Base-by-base conservation (phyloP, 2,329 filamentous ascomycete genomes). In the Aspergillus eucalypticola region DNA sequence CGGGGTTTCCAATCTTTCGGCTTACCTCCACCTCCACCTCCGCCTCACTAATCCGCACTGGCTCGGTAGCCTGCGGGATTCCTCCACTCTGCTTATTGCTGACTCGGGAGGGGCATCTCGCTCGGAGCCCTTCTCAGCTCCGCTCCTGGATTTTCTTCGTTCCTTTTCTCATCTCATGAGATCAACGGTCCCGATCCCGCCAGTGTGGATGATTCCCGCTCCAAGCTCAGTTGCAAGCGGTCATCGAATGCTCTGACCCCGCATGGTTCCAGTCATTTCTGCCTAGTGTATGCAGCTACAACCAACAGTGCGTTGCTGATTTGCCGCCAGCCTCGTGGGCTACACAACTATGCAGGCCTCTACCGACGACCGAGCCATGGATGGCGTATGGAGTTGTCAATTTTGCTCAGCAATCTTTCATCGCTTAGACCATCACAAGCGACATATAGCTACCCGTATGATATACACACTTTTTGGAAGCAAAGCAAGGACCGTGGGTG, bases 371-470 rank as follows among this genome's bases (percentile, higher is more conserved):
- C 10, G 27, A 52, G 44, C 42, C 54, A 32, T 39, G 23, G 41
- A 53, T 48, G 51, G 39, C 15, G 1, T 41, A 50, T 71, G 69
- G 71, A 65, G 46, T 35, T 72, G 71, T 57, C 58, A 69, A 46
- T 52, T 62, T 23, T 72, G 71, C 48, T n/a, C 56, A n/a, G 62
- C 69, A 1, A 54, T 44, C 21, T 72, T 73, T 46, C 63, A 66
- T 21, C 66, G 70, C 27, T 35, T 67, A 50, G 67, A 72, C 59
- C 69, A 73, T 55, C 54, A 69, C 48, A 69, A 67, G 57, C 68
- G 69, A 13, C 71, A 72, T 63, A 48, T 46, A 19, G 35, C 58
- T 23, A 68, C 67, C 17, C 71, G 70, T 71, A 67, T 42, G 67
- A 65, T 11, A n/a, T 2, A 4, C 13, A 15, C 2, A 29, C 32